Base-by-base conservation (phyloP, 2,329 filamentous ascomycete genomes). In the Microthyrium microscopicum region DNA sequence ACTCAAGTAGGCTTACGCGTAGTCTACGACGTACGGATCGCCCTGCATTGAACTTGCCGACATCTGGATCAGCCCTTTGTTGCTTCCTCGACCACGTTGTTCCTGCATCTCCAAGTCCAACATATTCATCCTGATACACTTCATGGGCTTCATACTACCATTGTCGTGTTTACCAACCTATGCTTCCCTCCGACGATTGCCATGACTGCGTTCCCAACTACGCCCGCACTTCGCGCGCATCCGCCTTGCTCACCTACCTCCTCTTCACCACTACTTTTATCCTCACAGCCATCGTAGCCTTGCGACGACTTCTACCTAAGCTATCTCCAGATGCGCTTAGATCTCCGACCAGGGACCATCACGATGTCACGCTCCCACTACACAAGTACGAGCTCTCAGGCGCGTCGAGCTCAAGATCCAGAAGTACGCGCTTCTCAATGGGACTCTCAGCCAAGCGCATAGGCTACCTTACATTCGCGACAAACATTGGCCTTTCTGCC, bases 181-280 rank as follows among this genome's bases (percentile, higher is more conserved):
- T 13, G 22, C 27, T 19, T 8, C 35, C 46, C 26, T 50, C 54
- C 43, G 58, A 61, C 43, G 48, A 54, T 39, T 77, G 72, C 60
- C 62, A 62, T 50, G 64, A 66, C 46, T 70, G 71, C 54, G 58
- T 60, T 39, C 76, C 73, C 46, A 58, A 61, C 39, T 60, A 60
- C 44, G 47, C 54, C 24, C 46, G 49, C 34, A 53, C 52, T 27
- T 56, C 64, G 20, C 18, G 20, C 22, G 56, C 64, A 28, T 57
- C 63, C 20, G 50, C 72, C 24, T 43, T 74, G 31, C 64, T 80
- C 37, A 70, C 81, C 17, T 64, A 69, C 7, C 51, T 68, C 3
- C 80, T 81, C 0, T 82, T 89, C 51, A 50, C 80, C 38, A 51
- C 72, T 38, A 79, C 80, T 24, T 87, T 87, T 53, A 42, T 70